These are phyloP conservation scores for Tylopilus felleus DNA, from an alignment of 768 basidiomycete species.

Conservation along the genomic window DNA sequence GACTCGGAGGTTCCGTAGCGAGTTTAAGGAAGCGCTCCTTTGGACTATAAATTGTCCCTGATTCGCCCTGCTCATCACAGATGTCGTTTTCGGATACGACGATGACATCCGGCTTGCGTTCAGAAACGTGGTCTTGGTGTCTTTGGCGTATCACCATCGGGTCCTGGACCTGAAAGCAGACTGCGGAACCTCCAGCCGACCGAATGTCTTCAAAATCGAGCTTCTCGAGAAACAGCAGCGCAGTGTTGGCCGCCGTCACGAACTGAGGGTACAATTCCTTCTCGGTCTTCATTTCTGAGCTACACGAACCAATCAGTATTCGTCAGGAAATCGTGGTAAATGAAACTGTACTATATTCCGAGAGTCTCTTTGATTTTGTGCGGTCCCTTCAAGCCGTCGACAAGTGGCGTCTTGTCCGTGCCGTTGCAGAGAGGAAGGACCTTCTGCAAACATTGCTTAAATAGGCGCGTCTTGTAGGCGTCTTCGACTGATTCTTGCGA, in stretches of 20 bases:
- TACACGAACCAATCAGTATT: neutral
- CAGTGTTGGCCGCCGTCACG: neutral
- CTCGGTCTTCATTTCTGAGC: neutral
- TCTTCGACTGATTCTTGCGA: neutral
- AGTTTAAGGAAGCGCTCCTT: neutral
- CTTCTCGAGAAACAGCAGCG: neutral
- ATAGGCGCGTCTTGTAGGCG: neutral
- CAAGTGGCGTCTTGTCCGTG: neutral
- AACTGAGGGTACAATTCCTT: neutral
- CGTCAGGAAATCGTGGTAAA: neutral
- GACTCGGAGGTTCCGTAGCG: neutral
- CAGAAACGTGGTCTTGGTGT: neutral
- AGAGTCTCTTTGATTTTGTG: neutral
- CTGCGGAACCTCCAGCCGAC: neutral
- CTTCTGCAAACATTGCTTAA: neutral
- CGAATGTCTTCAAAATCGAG: neutral
- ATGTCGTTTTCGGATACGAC: neutral
- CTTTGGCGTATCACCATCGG: neutral
- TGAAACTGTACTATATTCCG: neutral
- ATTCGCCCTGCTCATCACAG: neutral
- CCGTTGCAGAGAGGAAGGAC: neutral
- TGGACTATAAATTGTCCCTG: neutral
- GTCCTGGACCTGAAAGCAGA: neutral
- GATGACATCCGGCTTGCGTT: neutral
- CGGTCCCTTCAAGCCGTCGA: neutral